Evolutionary conservation across 176 grass and related monocot genomes (phyloP), one percentile per base, ranked within the genome.

Genomic region (Bromus sterilis): DNA sequence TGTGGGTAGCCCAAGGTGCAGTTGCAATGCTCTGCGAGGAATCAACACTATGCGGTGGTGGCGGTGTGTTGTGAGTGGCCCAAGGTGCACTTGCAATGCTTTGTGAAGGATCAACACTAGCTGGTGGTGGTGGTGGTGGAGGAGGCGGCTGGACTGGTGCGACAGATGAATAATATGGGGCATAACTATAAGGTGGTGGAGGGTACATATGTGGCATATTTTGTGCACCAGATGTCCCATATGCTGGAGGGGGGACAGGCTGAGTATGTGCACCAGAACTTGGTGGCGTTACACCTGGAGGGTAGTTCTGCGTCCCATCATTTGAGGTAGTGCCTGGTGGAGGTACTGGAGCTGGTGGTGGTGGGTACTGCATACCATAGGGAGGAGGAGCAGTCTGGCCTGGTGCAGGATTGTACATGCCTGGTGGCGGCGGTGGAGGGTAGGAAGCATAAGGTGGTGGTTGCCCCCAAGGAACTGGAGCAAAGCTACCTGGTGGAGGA

Each of bases 11-110:
- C 93, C 96, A 99, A 81, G 93, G 91, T 71, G 91, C 87, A 90
- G 82, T 89, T 78, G 85, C 80, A 86, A 93, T 72, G 68, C 87
- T 90, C 49, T 95, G 93, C 11, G 88, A 88, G 58, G 80, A 85
- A 93, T 99, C 93, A 55, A 75, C 65, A 88, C 24, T 76, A 34
- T 77, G 34, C 37, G 76, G 86, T 11, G 88, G 94, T 41, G 81
- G 89, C 0, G 89, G 85, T 11, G 76, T 71, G 48, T 70, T 85
- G 72, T 91, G 89, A 18, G 81, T 86, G 13, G 85, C 87, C 91
- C 96, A 99, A 83, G 93, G 93, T 85, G 91, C 89, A 88, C 77
- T 95, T 66, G 85, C 80, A 84, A 99, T 81, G 77, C 85, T 90
- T 53, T 95, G 93, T 15, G 88, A 88, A 37, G 86, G 87, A 91